Percentiles rank a stretch among this genome's conserved stretches.
Evolutionary conservation across 768 basidiomycete genomes (phyloP).

Genomic region (Boletus coccyginus): DNA sequence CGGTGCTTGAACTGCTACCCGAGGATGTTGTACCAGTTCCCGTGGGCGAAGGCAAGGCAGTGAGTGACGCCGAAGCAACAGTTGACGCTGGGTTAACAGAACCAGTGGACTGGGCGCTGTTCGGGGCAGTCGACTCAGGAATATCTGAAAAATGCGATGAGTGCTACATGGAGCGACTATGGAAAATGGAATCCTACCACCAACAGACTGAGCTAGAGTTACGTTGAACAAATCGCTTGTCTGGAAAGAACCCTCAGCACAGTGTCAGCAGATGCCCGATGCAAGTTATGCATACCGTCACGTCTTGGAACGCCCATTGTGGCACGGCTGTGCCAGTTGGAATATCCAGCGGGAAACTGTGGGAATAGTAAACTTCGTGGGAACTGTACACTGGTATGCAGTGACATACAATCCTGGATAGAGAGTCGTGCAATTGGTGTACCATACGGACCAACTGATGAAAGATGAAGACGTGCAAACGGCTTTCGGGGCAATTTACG

Average conservation of each 20-base stretch:
- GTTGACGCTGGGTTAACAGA: slow-evolving; percentile 8
- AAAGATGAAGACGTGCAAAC: neutral
- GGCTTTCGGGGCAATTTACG: neutral
- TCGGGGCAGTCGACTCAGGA: slow-evolving; percentile 43
- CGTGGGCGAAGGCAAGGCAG: too few species aligned
- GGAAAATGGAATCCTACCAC: slow-evolving; percentile 16
- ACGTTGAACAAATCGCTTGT: slow-evolving; percentile 39
- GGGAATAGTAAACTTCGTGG: neutral
- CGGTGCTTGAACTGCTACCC: slow-evolving; percentile 35
- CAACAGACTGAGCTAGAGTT: slow-evolving; percentile 34
- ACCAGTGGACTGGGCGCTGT: slow-evolving; percentile 25
- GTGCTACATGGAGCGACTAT: neutral
- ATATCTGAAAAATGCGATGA: slow-evolving; percentile 26
- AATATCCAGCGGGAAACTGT: slow-evolving; percentile 45
- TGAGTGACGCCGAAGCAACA: slow-evolving; percentile 15
- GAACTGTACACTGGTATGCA: neutral
- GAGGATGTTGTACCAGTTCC: neutral
- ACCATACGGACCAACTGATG: slow-evolving; percentile 52
- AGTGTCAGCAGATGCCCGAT: neutral
- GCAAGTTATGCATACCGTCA: slow-evolving; percentile 36
- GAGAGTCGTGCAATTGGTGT: slow-evolving; percentile 43
- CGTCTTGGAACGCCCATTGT: slow-evolving; percentile 61
- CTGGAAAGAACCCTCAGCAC: slow-evolving; percentile 22
- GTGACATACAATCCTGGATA: slow-evolving; percentile 24
- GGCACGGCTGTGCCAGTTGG: slow-evolving; percentile 52